A percentile compares a stretch with the other conserved stretches of the same genome.
Conservation (phyloP, 2,329 filamentous ascomycete genomes). For the Venturia pyrina region DNA sequence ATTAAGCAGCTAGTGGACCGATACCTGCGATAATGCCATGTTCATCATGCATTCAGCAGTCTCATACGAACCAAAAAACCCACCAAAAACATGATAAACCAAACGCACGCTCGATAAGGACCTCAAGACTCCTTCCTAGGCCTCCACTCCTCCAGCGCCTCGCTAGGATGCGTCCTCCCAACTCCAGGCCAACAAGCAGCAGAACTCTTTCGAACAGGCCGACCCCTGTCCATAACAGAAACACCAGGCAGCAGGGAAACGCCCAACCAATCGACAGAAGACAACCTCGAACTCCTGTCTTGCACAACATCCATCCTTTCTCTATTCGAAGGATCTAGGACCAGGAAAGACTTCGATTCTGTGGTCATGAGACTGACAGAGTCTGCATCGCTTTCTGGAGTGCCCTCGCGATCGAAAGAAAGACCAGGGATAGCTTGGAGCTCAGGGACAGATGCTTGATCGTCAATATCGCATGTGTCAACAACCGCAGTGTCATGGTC, state of each 20-base stretch:
- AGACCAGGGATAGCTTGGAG: not conserved
- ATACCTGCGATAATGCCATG: not conserved
- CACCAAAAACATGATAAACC: not conserved
- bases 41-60: not conserved
- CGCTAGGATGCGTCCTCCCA: slow-evolving; percentile 1
- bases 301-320: slow-evolving; percentile 1
- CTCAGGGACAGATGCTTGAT: not conserved
- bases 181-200: slow-evolving; percentile 10
- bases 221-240: slow-evolving; percentile 7
- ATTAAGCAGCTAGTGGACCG: not conserved
- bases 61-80: not conserved
- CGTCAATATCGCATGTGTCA: not conserved
- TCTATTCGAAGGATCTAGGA: not conserved
- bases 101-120: not conserved
- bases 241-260: not conserved
- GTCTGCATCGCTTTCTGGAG: not conserved
- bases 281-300: not conserved
- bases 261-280: slow-evolving; percentile 2
- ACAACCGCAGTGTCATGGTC: not conserved
- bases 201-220: slow-evolving; percentile 7
- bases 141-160: slow-evolving; percentile 6
- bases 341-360: not conserved
- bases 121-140: not conserved
- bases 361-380: not conserved
- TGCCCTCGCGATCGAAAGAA: not conserved